Evolutionary conservation across 768 basidiomycete genomes (phyloP), one percentile per base, ranked within the genome.

Genomic region (Vararia minispora): DNA sequence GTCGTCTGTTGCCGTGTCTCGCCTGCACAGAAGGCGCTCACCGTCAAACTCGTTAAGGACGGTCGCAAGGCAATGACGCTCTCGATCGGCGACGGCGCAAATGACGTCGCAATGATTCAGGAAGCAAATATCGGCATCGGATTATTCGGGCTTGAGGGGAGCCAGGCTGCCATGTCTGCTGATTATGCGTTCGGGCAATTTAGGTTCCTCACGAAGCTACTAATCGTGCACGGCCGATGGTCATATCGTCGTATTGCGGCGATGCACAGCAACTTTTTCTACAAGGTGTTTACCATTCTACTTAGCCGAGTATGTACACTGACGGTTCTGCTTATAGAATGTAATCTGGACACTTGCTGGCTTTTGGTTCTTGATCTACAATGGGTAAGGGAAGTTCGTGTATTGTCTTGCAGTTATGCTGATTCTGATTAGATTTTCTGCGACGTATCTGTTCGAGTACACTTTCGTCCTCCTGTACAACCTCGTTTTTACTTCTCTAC

Each of bases 21-120:
- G 14, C 94, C 94, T 3, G 87, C 91, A 0, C 94, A 98, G 65
- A 98, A 98, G 61, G 94, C 94, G n/a, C 62, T 94, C 56, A 91
- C 88, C 17, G 94, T 98, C 46, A 88, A 87, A 51, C 64, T 98
- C 48, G 88, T 97, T 57, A 97, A 97, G 52, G 90, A 97, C 49
- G 94, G 94, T 8, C 76, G 83, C 33, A 80, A 88, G 35, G 91
- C 91, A 0, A 95, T 97, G 94, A 94, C 92, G 2, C 59, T 98
- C 21, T 86, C 92, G 0, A 98, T 99, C 38, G 94, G 94, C 8
- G 94, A 98, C 51, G 90, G 89, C 39, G 94, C 94, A 12, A 98
- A 98, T 53, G 94, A 98, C 53, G 94, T 98, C 17, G 91, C 92
- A 5, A 98, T 98, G 94, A 98, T 98, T 42, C 94, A 98, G 56